A percentile compares a stretch with the other conserved stretches of the same genome.
These are phyloP conservation scores for Musa itinerans DNA, from an alignment of 176 grass and related monocot species.

Conservation along the genomic window DNA sequence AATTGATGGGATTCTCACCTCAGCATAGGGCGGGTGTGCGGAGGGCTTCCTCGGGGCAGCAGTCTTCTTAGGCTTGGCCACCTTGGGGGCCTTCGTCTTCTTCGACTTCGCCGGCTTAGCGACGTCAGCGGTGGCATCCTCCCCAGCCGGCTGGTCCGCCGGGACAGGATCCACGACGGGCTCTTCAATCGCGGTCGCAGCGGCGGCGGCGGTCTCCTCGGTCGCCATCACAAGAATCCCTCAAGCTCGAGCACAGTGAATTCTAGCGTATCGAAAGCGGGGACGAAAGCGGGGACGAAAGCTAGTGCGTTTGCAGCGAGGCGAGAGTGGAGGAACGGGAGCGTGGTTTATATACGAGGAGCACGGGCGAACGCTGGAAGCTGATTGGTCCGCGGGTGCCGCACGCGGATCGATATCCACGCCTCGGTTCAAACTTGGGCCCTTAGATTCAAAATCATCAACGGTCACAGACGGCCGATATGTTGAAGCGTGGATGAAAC, in stretches of 20 bases:
- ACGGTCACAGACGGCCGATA: background rate
- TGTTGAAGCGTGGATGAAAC: background rate
- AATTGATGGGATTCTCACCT: conserved; percentile 26
- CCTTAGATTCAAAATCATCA: conserved; percentile 14
- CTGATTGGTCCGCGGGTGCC: conserved; percentile 27
- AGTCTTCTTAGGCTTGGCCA: conserved; percentile 56
- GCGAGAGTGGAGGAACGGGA: background rate
- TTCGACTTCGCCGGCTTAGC: conserved; percentile 23
- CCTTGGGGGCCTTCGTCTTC: conserved; percentile 33
- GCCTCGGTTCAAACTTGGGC: background rate
- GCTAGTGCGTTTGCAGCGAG: background rate
- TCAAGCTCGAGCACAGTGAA: background rate
- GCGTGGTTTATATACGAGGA: conserved; percentile 36
- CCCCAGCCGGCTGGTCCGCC: conserved; percentile 16
- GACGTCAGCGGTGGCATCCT: background rate
- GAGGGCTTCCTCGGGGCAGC: conserved; percentile 24
- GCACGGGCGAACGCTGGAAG: background rate
- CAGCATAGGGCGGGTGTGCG: conserved; percentile 62
- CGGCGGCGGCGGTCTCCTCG: conserved; percentile 14
- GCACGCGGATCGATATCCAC: conserved; percentile 38
- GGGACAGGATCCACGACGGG: conserved; percentile 14
- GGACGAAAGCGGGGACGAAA: background rate
- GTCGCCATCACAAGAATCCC: conserved; percentile 22
- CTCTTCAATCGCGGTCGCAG: conserved; percentile 11
- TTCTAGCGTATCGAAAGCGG: background rate